Conservation (phyloP, 192 early-diverging fungal genomes). For the Funneliformis geosporum region DNA sequence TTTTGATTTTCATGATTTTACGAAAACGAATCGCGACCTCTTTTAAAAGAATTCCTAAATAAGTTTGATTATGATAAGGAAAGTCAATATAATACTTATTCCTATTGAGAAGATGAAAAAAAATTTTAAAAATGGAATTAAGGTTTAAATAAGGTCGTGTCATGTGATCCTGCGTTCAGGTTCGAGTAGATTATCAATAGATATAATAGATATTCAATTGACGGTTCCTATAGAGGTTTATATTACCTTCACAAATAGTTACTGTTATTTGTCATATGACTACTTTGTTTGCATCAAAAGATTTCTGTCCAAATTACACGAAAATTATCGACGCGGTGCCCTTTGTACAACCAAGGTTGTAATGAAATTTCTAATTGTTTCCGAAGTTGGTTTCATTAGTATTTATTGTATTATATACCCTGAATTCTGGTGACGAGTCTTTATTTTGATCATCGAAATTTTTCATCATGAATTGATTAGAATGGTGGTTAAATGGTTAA, state of each 20-base stretch:
- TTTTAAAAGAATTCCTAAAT: background rate
- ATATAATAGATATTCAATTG: background rate
- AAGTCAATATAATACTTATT: too few relatives aligned
- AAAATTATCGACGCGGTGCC: background rate
- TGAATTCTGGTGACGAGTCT: background rate
- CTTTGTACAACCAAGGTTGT: background rate
- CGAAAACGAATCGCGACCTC: background rate
- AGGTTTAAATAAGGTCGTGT: background rate
- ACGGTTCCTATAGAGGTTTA: background rate
- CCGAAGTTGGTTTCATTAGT: background rate
- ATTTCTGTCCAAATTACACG: background rate
- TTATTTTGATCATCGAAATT: background rate
- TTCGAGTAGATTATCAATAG: background rate
- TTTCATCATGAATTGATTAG: background rate
- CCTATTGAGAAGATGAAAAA: too few relatives aligned
- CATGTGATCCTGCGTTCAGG: background rate
- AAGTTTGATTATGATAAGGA: background rate
- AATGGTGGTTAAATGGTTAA: background rate
- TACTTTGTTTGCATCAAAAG: background rate
- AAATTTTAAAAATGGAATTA: background rate
- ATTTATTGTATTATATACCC: background rate
- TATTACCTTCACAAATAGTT: background rate
- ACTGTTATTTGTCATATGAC: background rate
- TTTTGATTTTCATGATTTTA: background rate
- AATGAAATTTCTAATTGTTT: background rate